Conservation (phyloP, 768 basidiomycete genomes). For the Lactarius hengduanensis region DNA sequence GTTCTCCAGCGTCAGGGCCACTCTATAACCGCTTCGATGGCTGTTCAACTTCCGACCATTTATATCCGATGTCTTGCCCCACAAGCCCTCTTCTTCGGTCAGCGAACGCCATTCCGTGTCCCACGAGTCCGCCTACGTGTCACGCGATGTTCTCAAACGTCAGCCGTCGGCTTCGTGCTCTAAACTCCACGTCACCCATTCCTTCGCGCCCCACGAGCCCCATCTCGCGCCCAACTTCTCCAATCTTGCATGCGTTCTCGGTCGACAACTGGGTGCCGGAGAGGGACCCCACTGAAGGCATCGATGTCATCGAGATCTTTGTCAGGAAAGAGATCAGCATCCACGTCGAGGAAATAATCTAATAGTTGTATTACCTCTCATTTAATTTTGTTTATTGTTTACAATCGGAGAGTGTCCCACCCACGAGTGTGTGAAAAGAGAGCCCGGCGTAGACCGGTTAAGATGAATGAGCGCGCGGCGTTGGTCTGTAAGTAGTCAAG, state of each 20-base stretch:
- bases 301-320: constrained; percentile 21
- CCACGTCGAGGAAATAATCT: constrained; percentile 3
- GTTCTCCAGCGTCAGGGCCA: constrained; percentile 6
- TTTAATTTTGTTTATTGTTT: neutral
- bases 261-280: constrained; percentile 13
- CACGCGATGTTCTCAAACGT: constrained; percentile 11
- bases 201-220: constrained; percentile 17
- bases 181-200: constrained; percentile 11
- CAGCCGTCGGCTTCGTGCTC: constrained; percentile 15
- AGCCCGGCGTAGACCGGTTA: constrained; percentile 1
- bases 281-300: constrained; percentile 19
- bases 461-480: neutral
- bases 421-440: constrained; percentile 18
- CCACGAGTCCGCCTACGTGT: constrained; percentile 12
- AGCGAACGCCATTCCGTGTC: constrained; percentile 4
- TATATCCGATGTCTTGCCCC: constrained; percentile 19
- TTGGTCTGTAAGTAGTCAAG: neutral
- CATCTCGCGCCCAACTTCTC: constrained; percentile 12
- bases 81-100: constrained; percentile 19
- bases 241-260: constrained; percentile 11
- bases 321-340: constrained; percentile 19
- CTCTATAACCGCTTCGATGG: neutral
- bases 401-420: too few relatives aligned
- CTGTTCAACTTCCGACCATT: neutral
- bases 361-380: neutral